Evolutionary conservation across 345 rosid genomes (phyloP).

Genomic region (Tarenaya hassleriana): DNA sequence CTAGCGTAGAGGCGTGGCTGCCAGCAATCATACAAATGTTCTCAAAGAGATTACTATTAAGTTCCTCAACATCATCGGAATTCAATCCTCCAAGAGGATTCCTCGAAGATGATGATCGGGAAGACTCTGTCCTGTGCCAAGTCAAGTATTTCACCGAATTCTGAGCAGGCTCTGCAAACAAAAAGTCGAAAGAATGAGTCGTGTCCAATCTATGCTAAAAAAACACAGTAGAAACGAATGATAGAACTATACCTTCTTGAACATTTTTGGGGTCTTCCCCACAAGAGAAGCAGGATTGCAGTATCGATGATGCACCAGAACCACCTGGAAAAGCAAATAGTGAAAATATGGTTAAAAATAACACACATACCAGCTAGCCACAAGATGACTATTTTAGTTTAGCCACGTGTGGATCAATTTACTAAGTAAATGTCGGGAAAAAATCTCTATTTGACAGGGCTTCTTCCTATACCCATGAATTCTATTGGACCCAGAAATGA

Average conservation of each 20-base stretch:
- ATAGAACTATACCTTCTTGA: conserved; percentile 59
- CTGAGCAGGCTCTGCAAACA: conserved; percentile 57
- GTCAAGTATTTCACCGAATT: conserved; percentile 58
- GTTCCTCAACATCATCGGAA: conserved; percentile 61
- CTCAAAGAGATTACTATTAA: conserved; percentile 49
- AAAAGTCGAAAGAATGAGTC: conserved; percentile 17
- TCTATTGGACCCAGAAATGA: no score
- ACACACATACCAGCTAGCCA: no score
- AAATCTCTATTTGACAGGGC: no score
- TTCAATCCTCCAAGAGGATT: conserved; percentile 65
- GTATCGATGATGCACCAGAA: conserved; percentile 37
- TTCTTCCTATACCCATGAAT: no score
- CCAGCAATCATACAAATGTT: conserved; percentile 81
- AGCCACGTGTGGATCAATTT: no score
- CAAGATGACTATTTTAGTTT: no score
- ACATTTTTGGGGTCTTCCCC: conserved; percentile 66
- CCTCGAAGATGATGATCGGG: conserved; percentile 72
- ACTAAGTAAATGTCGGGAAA: no score
- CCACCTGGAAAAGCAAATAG: conserved; percentile 42
- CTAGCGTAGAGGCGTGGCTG: conserved; percentile 80
- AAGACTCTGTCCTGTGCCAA: conserved; percentile 90
- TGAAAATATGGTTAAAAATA: neutral
- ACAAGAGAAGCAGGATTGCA: conserved; percentile 81
- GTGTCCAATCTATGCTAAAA: neutral
- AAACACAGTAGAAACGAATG: neutral